These are phyloP conservation scores for Tetracladium maxilliforme DNA, from an alignment of 2,329 filamentous ascomycete species.

Conservation along the genomic window DNA sequence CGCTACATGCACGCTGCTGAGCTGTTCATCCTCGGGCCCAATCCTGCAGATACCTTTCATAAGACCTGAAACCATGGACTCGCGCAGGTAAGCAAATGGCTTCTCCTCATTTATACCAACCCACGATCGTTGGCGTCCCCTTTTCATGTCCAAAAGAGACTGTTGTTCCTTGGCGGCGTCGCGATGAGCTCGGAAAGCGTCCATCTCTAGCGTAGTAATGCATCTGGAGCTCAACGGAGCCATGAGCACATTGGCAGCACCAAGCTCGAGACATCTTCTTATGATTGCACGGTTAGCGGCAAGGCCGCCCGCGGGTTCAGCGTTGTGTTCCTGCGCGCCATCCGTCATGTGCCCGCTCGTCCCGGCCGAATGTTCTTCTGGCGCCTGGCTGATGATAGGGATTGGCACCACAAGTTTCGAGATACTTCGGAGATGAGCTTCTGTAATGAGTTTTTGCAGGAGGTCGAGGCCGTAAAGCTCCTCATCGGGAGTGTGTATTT, in stretches of 20 bases:
- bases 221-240: conserved; percentile 63
- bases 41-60: conserved; percentile 80
- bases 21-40: conserved; percentile 40
- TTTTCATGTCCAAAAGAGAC: conserved; percentile 55
- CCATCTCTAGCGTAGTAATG: conserved; percentile 64
- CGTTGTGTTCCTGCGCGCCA: conserved; percentile 7
- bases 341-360: conserved; percentile 7
- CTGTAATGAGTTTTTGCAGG: conserved; percentile 28
- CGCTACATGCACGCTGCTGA: conserved; percentile 50
- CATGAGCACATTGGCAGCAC: conserved; percentile 73
- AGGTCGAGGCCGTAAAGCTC: conserved; percentile 31
- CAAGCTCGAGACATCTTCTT: conserved; percentile 66
- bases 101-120: conserved; percentile 75
- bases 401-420: conserved; percentile 32
- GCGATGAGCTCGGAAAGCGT: conserved; percentile 71
- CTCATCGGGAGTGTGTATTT: conserved; percentile 16
- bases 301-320: conserved; percentile 18
- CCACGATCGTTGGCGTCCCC: conserved; percentile 78
- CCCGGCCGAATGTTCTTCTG: conserved; percentile 7
- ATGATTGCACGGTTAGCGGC: conserved; percentile 33
- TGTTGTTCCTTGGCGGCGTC: conserved; percentile 61
- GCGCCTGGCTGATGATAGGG: conserved; percentile 15
- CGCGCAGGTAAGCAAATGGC: conserved; percentile 77
- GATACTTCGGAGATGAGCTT: conserved; percentile 30
- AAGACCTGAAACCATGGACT: conserved; percentile 84